phyloP scores from a whole-genome alignment of 108 stramenopile genomes.

The Bacterosira constricta region DNA sequence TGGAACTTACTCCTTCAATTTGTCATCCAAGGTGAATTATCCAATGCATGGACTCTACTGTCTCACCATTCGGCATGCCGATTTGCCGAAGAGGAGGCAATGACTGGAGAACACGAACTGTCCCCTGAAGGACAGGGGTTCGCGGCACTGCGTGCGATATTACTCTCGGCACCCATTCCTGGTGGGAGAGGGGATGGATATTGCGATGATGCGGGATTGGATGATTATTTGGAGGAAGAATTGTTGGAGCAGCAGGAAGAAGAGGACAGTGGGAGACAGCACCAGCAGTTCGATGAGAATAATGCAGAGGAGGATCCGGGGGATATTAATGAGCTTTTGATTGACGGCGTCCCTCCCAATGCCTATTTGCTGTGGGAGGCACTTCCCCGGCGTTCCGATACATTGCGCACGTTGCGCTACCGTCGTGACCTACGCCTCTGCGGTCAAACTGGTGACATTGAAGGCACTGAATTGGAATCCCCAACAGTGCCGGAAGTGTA shows the following conservation, averaged over 20 bases:
- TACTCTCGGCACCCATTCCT: constrained; percentile 76
- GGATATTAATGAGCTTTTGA: constrained; percentile 8
- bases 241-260: constrained; percentile 8
- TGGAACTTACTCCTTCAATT: constrained; percentile 59
- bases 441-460: neutral
- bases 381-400: constrained; percentile 20
- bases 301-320: neutral
- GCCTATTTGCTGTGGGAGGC: constrained; percentile 77
- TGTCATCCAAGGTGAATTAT: constrained; percentile 59
- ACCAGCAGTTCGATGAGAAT: neutral
- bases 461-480: neutral
- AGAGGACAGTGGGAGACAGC: neutral
- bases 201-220: constrained; percentile 51
- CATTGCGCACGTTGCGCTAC: constrained; percentile 19
- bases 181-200: constrained; percentile 65
- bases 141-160: constrained; percentile 49
- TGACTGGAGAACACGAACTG: neutral
- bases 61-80: constrained; percentile 65
- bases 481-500: constrained; percentile 51
- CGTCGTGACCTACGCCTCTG: constrained; percentile 12
- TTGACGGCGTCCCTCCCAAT: constrained; percentile 41
- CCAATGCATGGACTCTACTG: constrained; percentile 72
- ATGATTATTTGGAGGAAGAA: constrained; percentile 33
- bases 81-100: constrained; percentile 34
- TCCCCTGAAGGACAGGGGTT: constrained; percentile 67